Conservation (phyloP, 768 basidiomycete genomes). For the Rhizopogon rudus region DNA sequence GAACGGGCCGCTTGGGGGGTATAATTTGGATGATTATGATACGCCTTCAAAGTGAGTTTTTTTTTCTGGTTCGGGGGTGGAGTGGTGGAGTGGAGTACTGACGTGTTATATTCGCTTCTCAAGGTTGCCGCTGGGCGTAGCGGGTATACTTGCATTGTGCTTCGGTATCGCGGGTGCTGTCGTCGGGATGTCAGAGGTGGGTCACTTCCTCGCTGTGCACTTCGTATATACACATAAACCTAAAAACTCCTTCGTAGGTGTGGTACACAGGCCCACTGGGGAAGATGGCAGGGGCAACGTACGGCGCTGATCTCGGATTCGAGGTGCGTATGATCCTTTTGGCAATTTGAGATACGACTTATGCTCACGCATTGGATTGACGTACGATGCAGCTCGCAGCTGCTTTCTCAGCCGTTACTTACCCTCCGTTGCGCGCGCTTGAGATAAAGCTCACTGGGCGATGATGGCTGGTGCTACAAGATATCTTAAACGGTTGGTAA, state of each 20-base stretch:
- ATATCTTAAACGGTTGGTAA: too few species aligned
- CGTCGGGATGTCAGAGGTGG: constrained; percentile 45
- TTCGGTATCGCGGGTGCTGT: constrained; percentile 46
- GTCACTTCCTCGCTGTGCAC: neutral
- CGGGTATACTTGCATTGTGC: constrained; percentile 41
- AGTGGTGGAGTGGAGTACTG: too few species aligned
- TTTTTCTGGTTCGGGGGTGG: neutral
- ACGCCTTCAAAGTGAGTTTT: constrained; percentile 27
- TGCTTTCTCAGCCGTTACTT: constrained; percentile 40
- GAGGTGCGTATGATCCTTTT: constrained; percentile 30
- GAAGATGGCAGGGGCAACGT: constrained; percentile 33
- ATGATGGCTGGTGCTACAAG: constrained; percentile 8
- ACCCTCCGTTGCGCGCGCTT: constrained; percentile 42
- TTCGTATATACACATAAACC: neutral
- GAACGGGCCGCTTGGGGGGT: constrained; percentile 39
- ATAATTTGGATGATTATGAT: constrained; percentile 47
- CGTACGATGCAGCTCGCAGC: constrained; percentile 32
- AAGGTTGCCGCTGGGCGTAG: constrained; percentile 43
- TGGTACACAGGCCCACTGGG: constrained; percentile 53
- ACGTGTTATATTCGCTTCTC: neutral
- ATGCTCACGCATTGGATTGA: neutral
- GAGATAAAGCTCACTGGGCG: constrained; percentile 41
- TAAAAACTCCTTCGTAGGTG: constrained; percentile 12
- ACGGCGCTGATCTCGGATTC: constrained; percentile 41
- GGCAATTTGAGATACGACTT: neutral